Conservation (phyloP, 2,329 filamentous ascomycete genomes). For the Ophioceras dolichostomum region DNA sequence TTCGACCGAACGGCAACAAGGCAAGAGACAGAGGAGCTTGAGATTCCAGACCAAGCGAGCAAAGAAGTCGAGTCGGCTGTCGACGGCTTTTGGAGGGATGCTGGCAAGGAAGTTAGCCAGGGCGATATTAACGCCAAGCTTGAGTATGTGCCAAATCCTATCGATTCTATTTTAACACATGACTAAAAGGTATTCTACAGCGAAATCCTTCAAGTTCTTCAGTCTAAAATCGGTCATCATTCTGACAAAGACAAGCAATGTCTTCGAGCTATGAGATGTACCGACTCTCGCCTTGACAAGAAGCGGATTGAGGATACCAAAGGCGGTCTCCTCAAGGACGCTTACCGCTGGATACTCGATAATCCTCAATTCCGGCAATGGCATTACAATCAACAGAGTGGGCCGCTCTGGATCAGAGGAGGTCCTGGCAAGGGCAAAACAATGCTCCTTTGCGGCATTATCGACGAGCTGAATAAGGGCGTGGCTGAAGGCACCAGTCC, state of each 20-base stretch:
- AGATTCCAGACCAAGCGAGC: no score
- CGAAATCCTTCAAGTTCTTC: no score
- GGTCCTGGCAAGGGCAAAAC: constrained; percentile 30
- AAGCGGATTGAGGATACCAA: constrained; percentile 20
- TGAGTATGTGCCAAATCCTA: no score
- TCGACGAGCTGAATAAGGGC: constrained; percentile 33
- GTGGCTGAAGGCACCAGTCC: constrained; percentile 1
- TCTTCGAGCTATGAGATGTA: not conserved
- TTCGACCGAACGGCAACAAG: no score
- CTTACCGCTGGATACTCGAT: constrained; percentile 22
- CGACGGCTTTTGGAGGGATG: no score
- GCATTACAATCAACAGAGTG: constrained; percentile 7
- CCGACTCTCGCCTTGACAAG: constrained; percentile 27
- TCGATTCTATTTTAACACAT: no score
- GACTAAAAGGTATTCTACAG: no score
- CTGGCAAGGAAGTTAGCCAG: no score
- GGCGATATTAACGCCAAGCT: no score
- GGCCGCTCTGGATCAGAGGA: constrained; percentile 23
- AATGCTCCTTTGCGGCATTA: constrained; percentile 31
- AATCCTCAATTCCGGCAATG: constrained; percentile 14
- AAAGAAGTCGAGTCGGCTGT: no score
- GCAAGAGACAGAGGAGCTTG: no score
- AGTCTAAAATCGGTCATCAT: no score
- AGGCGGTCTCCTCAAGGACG: constrained; percentile 18
- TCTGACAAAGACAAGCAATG: not conserved